A percentile compares a stretch with the other conserved stretches of the same genome.
Conservation (phyloP, 1,139 yeast genomes). For the Insectozyma bohioensis region DNA sequence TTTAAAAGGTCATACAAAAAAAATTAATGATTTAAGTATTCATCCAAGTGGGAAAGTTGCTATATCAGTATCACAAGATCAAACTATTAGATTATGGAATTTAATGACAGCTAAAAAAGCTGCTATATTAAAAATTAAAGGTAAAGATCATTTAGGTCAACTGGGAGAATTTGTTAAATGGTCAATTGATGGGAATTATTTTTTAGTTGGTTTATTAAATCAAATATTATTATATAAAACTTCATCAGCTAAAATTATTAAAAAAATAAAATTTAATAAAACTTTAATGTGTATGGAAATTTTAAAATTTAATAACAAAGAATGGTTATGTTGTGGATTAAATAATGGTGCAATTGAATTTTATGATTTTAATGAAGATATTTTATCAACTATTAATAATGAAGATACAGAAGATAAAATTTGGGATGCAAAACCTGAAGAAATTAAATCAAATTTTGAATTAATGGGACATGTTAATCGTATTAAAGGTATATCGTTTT, state of each 20-base stretch:
- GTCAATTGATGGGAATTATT: slow-evolving; percentile 58
- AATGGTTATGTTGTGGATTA: slow-evolving; percentile 67
- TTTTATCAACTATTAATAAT: too few relatives aligned
- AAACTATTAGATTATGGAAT: slow-evolving; percentile 87
- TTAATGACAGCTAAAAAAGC: slow-evolving; percentile 98
- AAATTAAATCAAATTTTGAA: slow-evolving; percentile 49
- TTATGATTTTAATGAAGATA: slow-evolving; percentile 19
- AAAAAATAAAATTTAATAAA: slow-evolving; percentile 48
- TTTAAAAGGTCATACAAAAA: slow-evolving; percentile 79
- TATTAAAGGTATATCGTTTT: slow-evolving; percentile 72
- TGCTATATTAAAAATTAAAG: slow-evolving; percentile 72
- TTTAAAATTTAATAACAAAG: slow-evolving; percentile 40
- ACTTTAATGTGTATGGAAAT: slow-evolving; percentile 72
- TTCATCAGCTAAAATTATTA: slow-evolving; percentile 56
- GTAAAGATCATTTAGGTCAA: slow-evolving; percentile 63
- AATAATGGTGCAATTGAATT: slow-evolving; percentile 73
- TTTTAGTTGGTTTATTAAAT: slow-evolving; percentile 71
- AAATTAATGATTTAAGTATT: slow-evolving; percentile 78
- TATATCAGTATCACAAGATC: slow-evolving; percentile 82
- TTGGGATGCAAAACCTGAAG: slow-evolving; percentile 30
- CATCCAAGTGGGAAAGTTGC: slow-evolving; percentile 95
- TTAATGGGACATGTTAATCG: slow-evolving; percentile 82
- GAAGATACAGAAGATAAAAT: slow-evolving; percentile 25
- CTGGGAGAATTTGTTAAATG: slow-evolving; percentile 67
- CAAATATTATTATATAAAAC: slow-evolving; percentile 68